Base-by-base conservation (phyloP, 2,329 filamentous ascomycete genomes). In the Clonostachys rhizophaga region DNA sequence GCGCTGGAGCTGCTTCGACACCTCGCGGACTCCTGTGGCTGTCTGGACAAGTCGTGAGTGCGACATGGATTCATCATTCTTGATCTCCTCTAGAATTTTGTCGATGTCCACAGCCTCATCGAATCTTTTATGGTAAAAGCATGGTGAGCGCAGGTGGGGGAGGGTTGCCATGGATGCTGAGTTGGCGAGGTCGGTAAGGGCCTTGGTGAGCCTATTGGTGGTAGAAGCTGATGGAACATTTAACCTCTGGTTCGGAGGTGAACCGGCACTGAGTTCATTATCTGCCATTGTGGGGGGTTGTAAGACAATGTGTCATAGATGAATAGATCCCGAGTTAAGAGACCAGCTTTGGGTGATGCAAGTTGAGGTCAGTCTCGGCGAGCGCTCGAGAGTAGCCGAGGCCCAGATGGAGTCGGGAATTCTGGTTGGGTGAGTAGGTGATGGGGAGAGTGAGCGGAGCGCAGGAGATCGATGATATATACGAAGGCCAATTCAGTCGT, bases 91-190 rank as follows among this genome's bases (percentile, higher is more conserved):
- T 7, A 99, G 76, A 6, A 99, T 91, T 68, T 88, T 94, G 56
- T 94, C 88, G 49, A 97, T 90, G 65, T 99, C 90, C 57, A 99
- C 90, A 9, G 91, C 89, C 63, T 96, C 91, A 58, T 96, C 94
- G 61, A 99, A 99, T 52, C 92, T 84, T 69, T 95, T 89, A 70
- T 99, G 94, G 71, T 96, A 97, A 71, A 95, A 99, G 72, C 94
- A 99, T 13, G 94, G 94, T 41, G 91, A 96, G 57, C 92, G 86
- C 46, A 97, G 72, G 11, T 57, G 78, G 11, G 85, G 79, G 55
- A 91, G 76, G 9, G 62, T 60, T 34, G 59, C 64, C 61, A 40
- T 36, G 12, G 45, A 44, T 16, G 34, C 35, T 16, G 45, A 40
- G 16, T 44, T 44, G 12, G 74, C 75, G 43, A 83, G 67, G 55